Evolutionary conservation across 202 grass and related monocot species (phyloP).

Genomic region (Schoenoplectus tabernaemontani): DNA sequence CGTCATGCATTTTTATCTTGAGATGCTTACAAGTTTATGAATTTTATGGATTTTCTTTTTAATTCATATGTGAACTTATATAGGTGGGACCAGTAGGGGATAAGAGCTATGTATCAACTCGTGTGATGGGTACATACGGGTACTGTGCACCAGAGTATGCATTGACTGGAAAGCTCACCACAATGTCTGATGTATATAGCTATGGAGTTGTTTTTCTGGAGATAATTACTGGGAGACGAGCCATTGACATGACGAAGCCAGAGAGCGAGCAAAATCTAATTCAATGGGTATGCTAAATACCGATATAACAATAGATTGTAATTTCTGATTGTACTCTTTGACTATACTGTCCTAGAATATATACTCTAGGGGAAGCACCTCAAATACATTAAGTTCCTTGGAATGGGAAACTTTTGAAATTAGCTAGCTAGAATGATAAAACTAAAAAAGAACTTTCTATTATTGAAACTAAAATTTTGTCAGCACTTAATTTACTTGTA

Average conservation of each 20-base stretch:
- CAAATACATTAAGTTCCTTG: not conserved
- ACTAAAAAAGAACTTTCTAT: not conserved
- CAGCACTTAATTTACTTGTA: not conserved
- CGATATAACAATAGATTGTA: not conserved
- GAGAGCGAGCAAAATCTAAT: constrained; percentile 58
- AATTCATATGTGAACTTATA: not conserved
- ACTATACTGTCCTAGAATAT: no score
- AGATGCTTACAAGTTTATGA: not conserved
- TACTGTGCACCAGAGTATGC: constrained; percentile 64
- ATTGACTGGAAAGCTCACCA: constrained; percentile 67
- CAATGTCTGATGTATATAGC: constrained; percentile 76
- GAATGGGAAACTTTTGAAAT: not conserved
- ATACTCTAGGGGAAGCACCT: not conserved
- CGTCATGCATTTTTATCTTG: not conserved
- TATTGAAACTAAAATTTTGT: not conserved
- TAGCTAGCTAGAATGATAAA: not conserved
- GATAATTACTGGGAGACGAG: constrained; percentile 62
- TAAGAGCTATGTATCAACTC: constrained; percentile 48
- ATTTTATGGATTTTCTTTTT: not conserved
- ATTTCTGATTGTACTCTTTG: not conserved
- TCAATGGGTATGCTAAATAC: constrained; percentile 15
- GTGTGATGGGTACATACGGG: constrained; percentile 26
- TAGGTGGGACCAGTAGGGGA: constrained; percentile 57
- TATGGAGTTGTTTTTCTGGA: constrained; percentile 82
- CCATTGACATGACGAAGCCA: constrained; percentile 41